Base-by-base conservation (phyloP, 2,329 filamentous ascomycete genomes). In the Leptographium galeiforme region DNA sequence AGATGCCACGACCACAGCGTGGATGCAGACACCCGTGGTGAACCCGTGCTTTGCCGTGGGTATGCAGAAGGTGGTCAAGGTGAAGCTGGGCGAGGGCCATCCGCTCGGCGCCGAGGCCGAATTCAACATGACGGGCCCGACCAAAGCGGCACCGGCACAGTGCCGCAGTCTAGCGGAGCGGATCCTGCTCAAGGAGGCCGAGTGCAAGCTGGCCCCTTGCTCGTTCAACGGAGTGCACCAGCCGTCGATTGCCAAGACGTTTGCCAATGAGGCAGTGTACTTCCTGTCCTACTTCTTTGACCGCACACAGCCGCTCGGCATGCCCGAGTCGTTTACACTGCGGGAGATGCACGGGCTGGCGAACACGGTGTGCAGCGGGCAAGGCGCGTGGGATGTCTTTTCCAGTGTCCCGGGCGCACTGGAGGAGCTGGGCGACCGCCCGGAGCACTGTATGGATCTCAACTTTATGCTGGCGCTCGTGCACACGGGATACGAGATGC, bases 271-370 rank as follows among this genome's bases (percentile, higher is more conserved):
- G 69, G 90, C 96, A 63, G 81, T 97, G 41, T 98, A 91, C 72
- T 89, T 97, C 61, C 91, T 98, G 71, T 95, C 88, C 34, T 98
- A 95, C 78, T 98, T 98, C 72, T 96, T 86, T 72, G 93, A 98
- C 74, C 90, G 94, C 63, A 94, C 87, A 30, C 80, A 87, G 67
- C 88, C 89, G 6, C 81, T 98, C 12, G 94, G 94, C 60, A 97
- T 98, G 89, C 93, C 94, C n/a, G 89, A 95, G 60, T 90, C 87
- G 7, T 98, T 97, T 70, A 96, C 90, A 1, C 74, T 98, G 38
- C 80, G 84, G 50, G 93, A 98, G 73, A 78, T 98, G 63, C 85
- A 90, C 63, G 87, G 94, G 57, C 79, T 97, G 18, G 82, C 93
- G 0, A 76, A 82, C 59, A 85, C 84, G 43, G 94, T 98, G 12